phyloP scores from a whole-genome alignment of 2,329 filamentous ascomycete species.

The Thelonectria rubi region DNA sequence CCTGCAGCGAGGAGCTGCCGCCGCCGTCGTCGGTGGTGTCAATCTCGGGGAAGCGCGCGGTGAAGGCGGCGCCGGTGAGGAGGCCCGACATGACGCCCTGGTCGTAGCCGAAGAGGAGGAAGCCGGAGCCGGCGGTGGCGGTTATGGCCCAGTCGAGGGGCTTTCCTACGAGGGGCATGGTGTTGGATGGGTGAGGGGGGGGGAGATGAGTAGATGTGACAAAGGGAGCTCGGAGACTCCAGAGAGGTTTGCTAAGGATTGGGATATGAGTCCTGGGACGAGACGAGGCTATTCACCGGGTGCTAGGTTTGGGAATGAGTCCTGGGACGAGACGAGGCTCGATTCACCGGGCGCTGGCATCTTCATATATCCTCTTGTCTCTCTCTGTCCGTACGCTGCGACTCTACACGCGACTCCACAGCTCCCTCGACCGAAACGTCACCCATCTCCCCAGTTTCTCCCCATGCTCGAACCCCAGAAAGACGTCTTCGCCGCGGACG shows the following conservation, averaged over 20 bases:
- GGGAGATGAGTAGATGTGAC: neutral
- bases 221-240: neutral
- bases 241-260: neutral
- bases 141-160: constrained; percentile 53
- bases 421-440: neutral
- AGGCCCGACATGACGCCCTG: constrained; percentile 47
- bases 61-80: constrained; percentile 47
- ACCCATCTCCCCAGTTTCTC: neutral
- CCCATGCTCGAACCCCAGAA: neutral
- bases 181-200: constrained; percentile 12
- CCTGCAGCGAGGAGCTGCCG: constrained; percentile 55
- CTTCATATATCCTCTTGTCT: constrained; percentile 30
- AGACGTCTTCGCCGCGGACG: too few species aligned
- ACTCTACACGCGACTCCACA: constrained; percentile 12
- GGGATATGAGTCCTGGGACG: too few species aligned
- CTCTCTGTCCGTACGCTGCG: neutral
- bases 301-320: too few species aligned
- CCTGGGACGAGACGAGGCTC: constrained; percentile 18
- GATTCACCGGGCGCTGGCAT: constrained; percentile 24
- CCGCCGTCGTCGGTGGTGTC: constrained; percentile 49
- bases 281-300: constrained; percentile 27
- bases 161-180: constrained; percentile 43
- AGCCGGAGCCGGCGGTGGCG: constrained; percentile 48
- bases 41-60: constrained; percentile 46
- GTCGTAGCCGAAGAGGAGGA: constrained; percentile 49